Conservation (phyloP, 73 alveolate genomes). For the Paramecium caudatum region DNA sequence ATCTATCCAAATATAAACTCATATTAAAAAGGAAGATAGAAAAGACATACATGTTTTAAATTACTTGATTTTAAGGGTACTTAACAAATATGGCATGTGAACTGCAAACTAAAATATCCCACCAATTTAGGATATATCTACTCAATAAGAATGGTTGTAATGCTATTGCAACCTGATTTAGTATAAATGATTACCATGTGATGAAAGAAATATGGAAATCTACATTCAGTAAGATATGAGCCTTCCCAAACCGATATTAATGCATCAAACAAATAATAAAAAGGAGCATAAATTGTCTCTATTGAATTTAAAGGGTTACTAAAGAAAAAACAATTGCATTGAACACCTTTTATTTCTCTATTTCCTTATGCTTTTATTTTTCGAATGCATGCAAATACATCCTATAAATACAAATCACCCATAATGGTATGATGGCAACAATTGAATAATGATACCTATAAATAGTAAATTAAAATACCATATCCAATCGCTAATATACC, state of each 20-base stretch:
- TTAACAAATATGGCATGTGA: conserved; percentile 57
- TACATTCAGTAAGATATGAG: not conserved
- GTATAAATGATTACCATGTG: conserved; percentile 14
- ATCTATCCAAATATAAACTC: conserved; percentile 27
- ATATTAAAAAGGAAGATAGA: conserved; percentile 44
- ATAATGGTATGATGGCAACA: conserved; percentile 24
- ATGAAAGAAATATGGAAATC: conserved; percentile 58
- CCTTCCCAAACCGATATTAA: conserved; percentile 42
- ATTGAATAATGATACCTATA: conserved; percentile 62
- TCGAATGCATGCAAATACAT: conserved; percentile 14
- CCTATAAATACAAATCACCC: conserved; percentile 14
- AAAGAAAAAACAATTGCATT: conserved; percentile 35
- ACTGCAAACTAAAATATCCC: conserved; percentile 29
- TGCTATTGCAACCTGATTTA: conserved; percentile 18
- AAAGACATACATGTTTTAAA: not conserved
- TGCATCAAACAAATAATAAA: conserved; percentile 57
- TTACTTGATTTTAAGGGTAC: conserved; percentile 9
- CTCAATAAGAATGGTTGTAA: conserved; percentile 35
- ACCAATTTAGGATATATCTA: conserved; percentile 46
- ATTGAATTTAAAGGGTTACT: not conserved
- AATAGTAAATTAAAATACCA: not conserved
- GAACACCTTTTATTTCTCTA: not conserved
- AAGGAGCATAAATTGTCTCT: conserved; percentile 63
- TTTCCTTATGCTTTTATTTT: not conserved
- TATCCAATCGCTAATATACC: conserved; percentile 57